phyloP scores from a whole-genome alignment of 345 rosid species.

The Cardamine occulta region DNA sequence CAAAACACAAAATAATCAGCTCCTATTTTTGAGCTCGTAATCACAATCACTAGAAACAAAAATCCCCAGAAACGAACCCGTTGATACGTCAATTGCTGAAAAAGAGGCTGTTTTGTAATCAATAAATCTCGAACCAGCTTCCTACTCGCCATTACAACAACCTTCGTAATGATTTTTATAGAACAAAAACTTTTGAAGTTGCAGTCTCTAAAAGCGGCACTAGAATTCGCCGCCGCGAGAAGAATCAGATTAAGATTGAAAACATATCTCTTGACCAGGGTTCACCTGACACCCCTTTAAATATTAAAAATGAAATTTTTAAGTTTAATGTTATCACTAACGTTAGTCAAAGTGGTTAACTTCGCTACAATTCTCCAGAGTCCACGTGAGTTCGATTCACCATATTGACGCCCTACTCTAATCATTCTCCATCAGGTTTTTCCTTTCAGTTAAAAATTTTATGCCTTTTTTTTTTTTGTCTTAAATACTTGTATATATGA shows the following conservation, averaged over 20 bases:
- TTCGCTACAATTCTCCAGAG: too few species aligned
- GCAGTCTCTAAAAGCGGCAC: conserved; percentile 2
- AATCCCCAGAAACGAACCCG: conserved; percentile 49
- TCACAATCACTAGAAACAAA: neutral
- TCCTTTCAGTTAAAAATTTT: too few species aligned
- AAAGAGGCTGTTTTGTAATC: conserved; percentile 55
- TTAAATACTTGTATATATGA: too few species aligned
- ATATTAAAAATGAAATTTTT: too few species aligned
- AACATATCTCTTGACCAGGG: too few species aligned
- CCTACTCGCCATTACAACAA: conserved; percentile 69
- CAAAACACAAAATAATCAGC: conserved; percentile 24
- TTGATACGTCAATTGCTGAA: conserved; percentile 43
- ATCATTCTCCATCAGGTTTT: too few species aligned
- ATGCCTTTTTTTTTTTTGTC: too few species aligned
- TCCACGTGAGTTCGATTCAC: too few species aligned
- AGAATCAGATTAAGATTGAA: conserved; percentile 11
- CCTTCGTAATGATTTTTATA: neutral
- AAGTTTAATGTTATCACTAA: too few species aligned
- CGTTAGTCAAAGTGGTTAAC: too few species aligned
- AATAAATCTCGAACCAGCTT: conserved; percentile 76
- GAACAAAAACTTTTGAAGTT: neutral
- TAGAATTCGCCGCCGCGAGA: conserved; percentile 18
- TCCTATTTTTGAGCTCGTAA: conserved; percentile 21
- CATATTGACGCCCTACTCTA: too few species aligned
- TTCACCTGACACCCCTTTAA: too few species aligned